Percentiles rank a stretch among this genome's conserved stretches.
These are phyloP conservation scores for Quercus cerris DNA, from an alignment of 306 rosid genomes.

Conservation along the genomic window DNA sequence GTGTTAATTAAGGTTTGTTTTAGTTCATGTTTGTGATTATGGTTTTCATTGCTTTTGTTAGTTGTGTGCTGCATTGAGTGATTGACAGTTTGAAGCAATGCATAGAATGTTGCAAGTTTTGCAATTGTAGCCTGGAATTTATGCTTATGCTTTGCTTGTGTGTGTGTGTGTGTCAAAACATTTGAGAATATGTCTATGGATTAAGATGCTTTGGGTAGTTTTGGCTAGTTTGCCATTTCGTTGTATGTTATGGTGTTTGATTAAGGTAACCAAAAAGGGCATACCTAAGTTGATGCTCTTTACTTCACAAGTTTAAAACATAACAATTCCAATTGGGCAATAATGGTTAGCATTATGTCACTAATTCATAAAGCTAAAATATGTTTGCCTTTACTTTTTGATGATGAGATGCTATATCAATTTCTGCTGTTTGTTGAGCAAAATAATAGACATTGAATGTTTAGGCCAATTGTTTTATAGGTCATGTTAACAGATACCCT, in stretches of 20 bases:
- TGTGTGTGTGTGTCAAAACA: too few relatives aligned
- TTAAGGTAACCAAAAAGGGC: neutral
- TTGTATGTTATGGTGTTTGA: neutral
- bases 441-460: neutral
- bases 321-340: neutral
- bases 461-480: too few relatives aligned
- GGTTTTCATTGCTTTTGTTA: neutral
- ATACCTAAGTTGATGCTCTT: neutral
- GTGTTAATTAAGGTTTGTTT: neutral
- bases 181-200: too few relatives aligned
- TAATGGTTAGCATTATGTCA: too few relatives aligned
- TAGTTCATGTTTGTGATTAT: neutral
- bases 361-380: too few relatives aligned
- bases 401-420: too few relatives aligned
- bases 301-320: neutral
- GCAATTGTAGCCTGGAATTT: neutral
- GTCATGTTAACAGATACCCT: fast-evolving
- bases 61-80: neutral
- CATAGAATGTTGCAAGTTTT: neutral
- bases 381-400: too few relatives aligned
- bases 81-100: neutral
- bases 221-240: neutral
- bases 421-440: neutral
- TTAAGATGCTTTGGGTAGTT: neutral
- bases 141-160: too few relatives aligned